Evolutionary conservation across 140 eudicot species (phyloP), one percentile per base, ranked within the genome.

Genomic region (Erigeron philadelphicus): DNA sequence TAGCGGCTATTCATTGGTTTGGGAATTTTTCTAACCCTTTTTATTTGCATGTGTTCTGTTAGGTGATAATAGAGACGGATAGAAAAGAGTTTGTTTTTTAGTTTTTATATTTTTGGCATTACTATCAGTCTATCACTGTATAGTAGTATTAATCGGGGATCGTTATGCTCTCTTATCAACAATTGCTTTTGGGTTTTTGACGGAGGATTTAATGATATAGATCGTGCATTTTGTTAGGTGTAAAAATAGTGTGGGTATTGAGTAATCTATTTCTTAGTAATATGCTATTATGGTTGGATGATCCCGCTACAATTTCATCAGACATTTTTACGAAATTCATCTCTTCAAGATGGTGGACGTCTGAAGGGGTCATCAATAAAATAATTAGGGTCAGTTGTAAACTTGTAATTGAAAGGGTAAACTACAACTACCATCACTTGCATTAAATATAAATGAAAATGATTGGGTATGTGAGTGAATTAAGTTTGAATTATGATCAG

Each of bases 1-100:
- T 57, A 59, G 46, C 46, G 55, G 62, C 68, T 64, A 45, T 47
- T 74, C 12, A 57, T 43, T 63, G 38, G 65, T 40, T 72, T 25
- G 42, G 31, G 61, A 16, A 10, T 21, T n/a, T 21, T 56, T 78
- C 49, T 66, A 18, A 62, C 76, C 13, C 11, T 61, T 47, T 11
- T 78, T 41, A 31, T 43, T 48, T 16, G 11, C n/a, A 11, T 70
- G 21, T 62, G n/a, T 58, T 52, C 3, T n/a, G 9, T 71, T 43
- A 70, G 80, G 76, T 56, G 70, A 70, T 72, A 61, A 61, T 58
- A 45, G 72, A 38, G 66, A 46, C 45, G 40, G 49, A 62, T 64
- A 73, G 61, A 61, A 61, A 47, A 70, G 63, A 66, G 73, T 46
- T 61, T 60, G 10, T 12, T 52, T 35, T 59, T 50, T 45, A 38